Evolutionary conservation across 345 rosid genomes (phyloP).

Genomic region (Syzygium aromaticum): DNA sequence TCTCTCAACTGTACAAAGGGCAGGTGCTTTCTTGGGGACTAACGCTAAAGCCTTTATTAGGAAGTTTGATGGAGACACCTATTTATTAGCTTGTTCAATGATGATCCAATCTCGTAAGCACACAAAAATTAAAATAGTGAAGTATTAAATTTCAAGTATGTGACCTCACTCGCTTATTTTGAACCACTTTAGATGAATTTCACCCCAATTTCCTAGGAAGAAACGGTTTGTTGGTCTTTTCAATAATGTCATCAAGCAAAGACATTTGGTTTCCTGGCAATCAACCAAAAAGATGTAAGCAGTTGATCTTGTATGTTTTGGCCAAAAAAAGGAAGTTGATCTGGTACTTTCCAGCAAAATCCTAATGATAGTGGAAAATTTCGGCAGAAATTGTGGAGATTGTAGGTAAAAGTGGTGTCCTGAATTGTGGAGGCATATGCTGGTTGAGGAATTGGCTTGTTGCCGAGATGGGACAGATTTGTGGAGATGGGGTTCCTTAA

Average conservation of each 20-base stretch:
- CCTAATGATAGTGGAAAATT: neutral
- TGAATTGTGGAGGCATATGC: neutral
- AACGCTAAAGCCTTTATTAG: neutral
- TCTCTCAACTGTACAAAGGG: neutral
- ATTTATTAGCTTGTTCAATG: neutral
- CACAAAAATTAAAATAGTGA: neutral
- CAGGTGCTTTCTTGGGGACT: neutral
- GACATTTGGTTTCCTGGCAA: neutral
- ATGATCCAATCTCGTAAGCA: neutral
- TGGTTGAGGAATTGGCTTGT: neutral
- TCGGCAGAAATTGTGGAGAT: neutral
- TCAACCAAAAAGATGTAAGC: neutral
- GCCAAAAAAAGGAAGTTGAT: neutral
- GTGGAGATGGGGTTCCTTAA: neutral
- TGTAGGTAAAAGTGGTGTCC: neutral
- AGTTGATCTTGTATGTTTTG: neutral
- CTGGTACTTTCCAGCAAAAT: neutral
- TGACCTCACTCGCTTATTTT: neutral
- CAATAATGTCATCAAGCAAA: neutral
- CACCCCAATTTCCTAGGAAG: neutral
- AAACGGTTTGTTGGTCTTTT: neutral
- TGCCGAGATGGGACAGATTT: neutral
- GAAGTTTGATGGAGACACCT: neutral
- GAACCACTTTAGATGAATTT: neutral
- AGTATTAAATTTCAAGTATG: neutral